phyloP scores from a whole-genome alignment of 345 rosid genomes.

The Eutrema japonicum region DNA sequence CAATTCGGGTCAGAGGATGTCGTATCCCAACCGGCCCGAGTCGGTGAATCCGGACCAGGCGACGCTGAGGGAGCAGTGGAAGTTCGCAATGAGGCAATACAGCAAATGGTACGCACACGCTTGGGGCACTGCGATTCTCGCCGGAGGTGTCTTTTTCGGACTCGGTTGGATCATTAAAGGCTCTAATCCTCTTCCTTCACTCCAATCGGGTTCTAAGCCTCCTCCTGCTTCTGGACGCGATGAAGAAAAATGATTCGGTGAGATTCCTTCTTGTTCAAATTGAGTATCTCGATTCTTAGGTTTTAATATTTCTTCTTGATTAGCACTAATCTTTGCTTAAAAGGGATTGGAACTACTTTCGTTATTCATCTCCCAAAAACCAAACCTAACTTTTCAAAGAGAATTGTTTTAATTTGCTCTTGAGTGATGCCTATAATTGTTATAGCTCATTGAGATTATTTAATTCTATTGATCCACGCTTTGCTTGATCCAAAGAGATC shows the following conservation, averaged over 20 bases:
- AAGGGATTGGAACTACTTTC: background rate
- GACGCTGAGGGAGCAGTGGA: conserved; percentile 86
- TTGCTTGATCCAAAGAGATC: background rate
- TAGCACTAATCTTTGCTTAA: no score
- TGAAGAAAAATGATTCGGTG: conserved; percentile 39
- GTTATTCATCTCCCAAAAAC: background rate
- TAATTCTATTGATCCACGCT: background rate
- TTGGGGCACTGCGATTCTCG: conserved; percentile 92
- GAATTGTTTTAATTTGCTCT: background rate
- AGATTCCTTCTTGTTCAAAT: background rate
- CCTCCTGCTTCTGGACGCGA: conserved; percentile 17
- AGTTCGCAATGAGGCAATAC: conserved; percentile 73
- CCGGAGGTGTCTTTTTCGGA: conserved; percentile 79
- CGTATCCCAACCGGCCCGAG: conserved; percentile 71
- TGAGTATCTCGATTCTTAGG: background rate
- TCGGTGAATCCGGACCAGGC: conserved; percentile 68
- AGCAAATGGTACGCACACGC: conserved; percentile 85
- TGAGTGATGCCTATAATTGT: background rate
- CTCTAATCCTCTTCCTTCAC: conserved; percentile 81
- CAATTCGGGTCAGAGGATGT: conserved; percentile 50
- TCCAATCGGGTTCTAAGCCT: conserved; percentile 41
- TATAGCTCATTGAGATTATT: conserved; percentile 2
- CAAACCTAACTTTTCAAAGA: background rate
- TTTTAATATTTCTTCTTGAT: background rate
- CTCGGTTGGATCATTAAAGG: conserved; percentile 91